Base-by-base conservation (phyloP, 352 stramenopile species). In the Phytopythium kandeliae region DNA sequence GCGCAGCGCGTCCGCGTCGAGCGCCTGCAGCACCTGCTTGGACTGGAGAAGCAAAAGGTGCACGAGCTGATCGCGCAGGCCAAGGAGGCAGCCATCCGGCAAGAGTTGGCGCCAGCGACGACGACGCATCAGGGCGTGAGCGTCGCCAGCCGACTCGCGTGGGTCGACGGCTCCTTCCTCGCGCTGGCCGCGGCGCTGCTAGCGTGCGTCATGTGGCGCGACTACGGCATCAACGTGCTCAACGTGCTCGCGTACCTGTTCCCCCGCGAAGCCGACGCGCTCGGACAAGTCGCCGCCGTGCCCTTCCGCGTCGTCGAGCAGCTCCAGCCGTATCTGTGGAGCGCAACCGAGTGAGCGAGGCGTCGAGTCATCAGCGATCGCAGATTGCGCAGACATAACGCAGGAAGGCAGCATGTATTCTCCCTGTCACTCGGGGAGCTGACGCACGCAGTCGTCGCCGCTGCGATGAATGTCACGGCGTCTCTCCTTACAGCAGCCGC, bases 201-300 rank as follows among this genome's bases (percentile, higher is more conserved):
- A n/a, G 55, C 57, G 0, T 59, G 68, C 24, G 70, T 86, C 22
- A 38, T 86, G 19, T 70, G 61, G 51, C 51, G 59, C 31, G 78
- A 87, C 36, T 89, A 87, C 54, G 71, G 51, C 36, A 57, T 90
- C 59, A 66, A 86, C 33, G 4, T 82, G 30, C n/a, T 74, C 15
- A 57, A 62, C 8, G n/a, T 87, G 11, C 33, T 68, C 4, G 48
- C 58, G 0, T 59, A 74, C 36, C 4, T 73, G 9, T 71, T 89
- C 24, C 78, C 78, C 9, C 67, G 69, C 3, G 71, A 89, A 52
- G 63, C 72, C 7, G 61, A 74, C 12, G 68, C 72, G 1, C 25
- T 80, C 16, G 48, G 36, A 1, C 63, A 82, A 40, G 36, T 87
- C 10, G 21, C 54, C 10, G 53, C 54, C 9, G 46, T 44, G 12